Evolutionary conservation across 768 basidiomycete species (phyloP).

Genomic region (Flagelloscypha sp.): DNA sequence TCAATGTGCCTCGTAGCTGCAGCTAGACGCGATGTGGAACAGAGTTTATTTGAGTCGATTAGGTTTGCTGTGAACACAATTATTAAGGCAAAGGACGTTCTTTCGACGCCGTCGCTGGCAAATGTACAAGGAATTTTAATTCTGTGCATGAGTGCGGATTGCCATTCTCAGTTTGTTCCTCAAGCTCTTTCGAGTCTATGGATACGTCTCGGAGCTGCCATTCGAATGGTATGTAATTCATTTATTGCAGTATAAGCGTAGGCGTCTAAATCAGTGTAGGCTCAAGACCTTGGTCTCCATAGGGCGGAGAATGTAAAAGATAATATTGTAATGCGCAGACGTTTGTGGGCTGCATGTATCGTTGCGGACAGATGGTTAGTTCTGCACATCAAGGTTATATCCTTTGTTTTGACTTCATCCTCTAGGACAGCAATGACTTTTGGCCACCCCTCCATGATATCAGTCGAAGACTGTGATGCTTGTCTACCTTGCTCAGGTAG

Average conservation of each 20-base stretch:
- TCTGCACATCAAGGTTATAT: conserved; percentile 7
- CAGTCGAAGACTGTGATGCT: conserved; percentile 93
- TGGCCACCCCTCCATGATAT: conserved; percentile 94
- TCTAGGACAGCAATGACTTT: conserved; percentile 78
- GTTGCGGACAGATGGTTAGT: conserved; percentile 88
- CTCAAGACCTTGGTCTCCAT: conserved; percentile 94
- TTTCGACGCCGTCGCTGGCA: conserved; percentile 76
- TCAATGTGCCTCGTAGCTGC: conserved; percentile 92
- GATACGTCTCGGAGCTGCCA: conserved; percentile 81
- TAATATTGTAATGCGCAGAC: conserved; percentile 76
- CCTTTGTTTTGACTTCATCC: conserved; percentile 6
- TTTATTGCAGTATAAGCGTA: conserved; percentile 3
- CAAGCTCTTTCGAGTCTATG: conserved; percentile 80
- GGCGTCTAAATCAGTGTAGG: conserved; percentile 36
- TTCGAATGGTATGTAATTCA: conserved; percentile 70
- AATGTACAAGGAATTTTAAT: conserved; percentile 87
- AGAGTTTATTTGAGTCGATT: conserved; percentile 83
- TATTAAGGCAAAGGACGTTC: conserved; percentile 84
- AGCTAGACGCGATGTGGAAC: conserved; percentile 74
- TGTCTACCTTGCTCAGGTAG: conserved; percentile 87
- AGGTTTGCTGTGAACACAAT: conserved; percentile 80
- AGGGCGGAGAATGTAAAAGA: conserved; percentile 82
- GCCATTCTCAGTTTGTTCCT: conserved; percentile 84
- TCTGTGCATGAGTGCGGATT: conserved; percentile 80
- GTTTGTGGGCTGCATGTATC: conserved; percentile 92